These are phyloP conservation scores for Westerdykella sp. DNA, from an alignment of 2,329 filamentous ascomycete genomes.

Conservation along the genomic window DNA sequence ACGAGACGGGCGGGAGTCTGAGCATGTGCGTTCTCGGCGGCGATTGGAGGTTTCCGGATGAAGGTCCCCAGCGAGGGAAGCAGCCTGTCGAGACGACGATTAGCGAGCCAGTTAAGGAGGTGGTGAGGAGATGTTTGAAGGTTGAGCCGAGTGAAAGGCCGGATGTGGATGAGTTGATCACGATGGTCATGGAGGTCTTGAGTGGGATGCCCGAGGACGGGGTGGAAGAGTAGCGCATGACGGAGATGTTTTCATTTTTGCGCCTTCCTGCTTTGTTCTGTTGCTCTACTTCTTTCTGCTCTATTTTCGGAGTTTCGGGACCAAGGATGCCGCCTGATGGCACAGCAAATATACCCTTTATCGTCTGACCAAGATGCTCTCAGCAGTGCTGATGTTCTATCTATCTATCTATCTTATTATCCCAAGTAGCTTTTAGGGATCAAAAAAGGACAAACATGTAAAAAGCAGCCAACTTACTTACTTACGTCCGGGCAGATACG, in stretches of 20 bases:
- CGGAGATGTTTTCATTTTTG: not conserved
- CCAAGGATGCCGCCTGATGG: no score
- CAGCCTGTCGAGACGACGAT: constrained; percentile 52
- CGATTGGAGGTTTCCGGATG: constrained; percentile 95
- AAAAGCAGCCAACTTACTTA: no score
- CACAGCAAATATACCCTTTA: no score
- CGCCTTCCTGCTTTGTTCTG: no score
- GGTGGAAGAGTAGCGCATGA: not conserved
- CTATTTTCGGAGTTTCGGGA: no score
- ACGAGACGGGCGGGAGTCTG: constrained; percentile 90
- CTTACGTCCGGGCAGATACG: no score
- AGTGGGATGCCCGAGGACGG: constrained; percentile 50
- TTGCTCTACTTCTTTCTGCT: no score
- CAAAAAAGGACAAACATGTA: no score
- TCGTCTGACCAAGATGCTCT: no score
- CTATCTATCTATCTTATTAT: no score
- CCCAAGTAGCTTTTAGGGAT: no score
- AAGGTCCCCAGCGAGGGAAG: constrained; percentile 55
- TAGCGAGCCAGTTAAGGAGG: constrained; percentile 74
- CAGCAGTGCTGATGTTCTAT: no score
- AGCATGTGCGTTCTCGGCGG: constrained; percentile 89
- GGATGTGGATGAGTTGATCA: constrained; percentile 77
- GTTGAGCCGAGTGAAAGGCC: constrained; percentile 86
- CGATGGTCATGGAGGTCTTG: constrained; percentile 68
- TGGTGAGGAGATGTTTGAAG: constrained; percentile 78